A percentile compares a stretch with the other conserved stretches of the same genome.
phyloP scores from a whole-genome alignment of 139 green algal species.

The Micractinium sp. region DNA sequence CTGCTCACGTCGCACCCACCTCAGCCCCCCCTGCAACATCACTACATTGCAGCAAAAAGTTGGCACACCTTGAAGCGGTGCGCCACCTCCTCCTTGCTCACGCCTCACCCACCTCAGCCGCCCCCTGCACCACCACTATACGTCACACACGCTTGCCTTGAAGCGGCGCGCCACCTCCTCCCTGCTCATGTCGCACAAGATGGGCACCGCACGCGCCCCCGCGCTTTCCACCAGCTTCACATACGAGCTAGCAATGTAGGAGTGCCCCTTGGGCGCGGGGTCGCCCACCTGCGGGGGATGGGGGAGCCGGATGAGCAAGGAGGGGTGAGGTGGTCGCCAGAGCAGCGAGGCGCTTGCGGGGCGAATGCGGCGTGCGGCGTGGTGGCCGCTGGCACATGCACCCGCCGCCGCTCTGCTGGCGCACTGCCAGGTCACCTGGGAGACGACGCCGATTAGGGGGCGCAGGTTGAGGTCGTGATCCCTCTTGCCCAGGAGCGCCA shows the following conservation, averaged over 20 bases:
- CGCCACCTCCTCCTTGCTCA: too few relatives aligned
- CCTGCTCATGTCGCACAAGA: conserved; percentile 74
- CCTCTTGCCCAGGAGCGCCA: neutral
- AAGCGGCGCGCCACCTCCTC: conserved; percentile 59
- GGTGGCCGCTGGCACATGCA: neutral
- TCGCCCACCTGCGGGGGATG: conserved; percentile 55
- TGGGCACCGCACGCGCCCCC: conserved; percentile 76
- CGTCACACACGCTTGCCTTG: neutral
- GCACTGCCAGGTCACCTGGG: conserved; percentile 42
- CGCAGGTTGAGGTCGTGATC: conserved; percentile 48
- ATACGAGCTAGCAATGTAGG: conserved; percentile 86
- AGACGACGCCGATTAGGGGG: conserved; percentile 72
- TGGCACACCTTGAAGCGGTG: neutral
- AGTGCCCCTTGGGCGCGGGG: conserved; percentile 65
- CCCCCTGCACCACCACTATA: too few relatives aligned
- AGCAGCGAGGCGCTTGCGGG: neutral
- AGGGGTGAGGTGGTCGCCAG: neutral
- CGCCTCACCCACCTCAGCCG: too few relatives aligned
- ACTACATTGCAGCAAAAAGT: too few relatives aligned
- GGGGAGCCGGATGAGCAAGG: neutral
- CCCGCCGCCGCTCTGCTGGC: neutral
- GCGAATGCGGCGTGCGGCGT: too few relatives aligned
- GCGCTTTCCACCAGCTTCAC: conserved; percentile 82
- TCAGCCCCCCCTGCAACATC: too few relatives aligned
- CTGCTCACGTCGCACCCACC: too few relatives aligned